Percentiles rank a stretch among this genome's conserved stretches.
phyloP scores from a whole-genome alignment of 2,329 filamentous ascomycete species.

The Epichloe sibirici region DNA sequence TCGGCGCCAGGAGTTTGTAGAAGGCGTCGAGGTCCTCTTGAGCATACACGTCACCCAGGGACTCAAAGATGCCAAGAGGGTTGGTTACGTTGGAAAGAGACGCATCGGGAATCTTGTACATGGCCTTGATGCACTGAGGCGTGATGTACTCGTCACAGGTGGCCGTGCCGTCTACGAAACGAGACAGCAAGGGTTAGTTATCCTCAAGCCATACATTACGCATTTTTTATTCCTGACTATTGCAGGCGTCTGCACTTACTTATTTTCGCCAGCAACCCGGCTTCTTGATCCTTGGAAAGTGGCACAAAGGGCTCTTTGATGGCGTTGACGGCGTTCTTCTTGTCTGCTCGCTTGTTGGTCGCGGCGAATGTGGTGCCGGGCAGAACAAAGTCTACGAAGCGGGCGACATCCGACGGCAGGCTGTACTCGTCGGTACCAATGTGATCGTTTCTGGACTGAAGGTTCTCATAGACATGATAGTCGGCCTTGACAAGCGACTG shows the following conservation, averaged over 20 bases:
- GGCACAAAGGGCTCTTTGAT: neutral
- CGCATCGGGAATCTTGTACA: constrained; percentile 32
- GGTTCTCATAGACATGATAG: constrained; percentile 38
- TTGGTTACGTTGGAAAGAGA: constrained; percentile 25
- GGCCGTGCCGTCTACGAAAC: constrained; percentile 1
- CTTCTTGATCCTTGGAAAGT: neutral
- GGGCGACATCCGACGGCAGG: constrained; percentile 23
- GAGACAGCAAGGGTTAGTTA: neutral
- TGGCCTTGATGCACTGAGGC: constrained; percentile 39
- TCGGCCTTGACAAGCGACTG: constrained; percentile 40
- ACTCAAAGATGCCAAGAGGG: constrained; percentile 40
- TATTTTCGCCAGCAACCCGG: neutral
- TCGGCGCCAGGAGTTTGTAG: constrained; percentile 30
- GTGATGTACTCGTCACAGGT: constrained; percentile 43
- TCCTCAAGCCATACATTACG: neutral
- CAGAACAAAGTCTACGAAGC: constrained; percentile 29
- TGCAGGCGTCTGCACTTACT: neutral
- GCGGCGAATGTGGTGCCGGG: constrained; percentile 20
- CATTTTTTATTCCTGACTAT: neutral
- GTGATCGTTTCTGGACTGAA: constrained; percentile 18
- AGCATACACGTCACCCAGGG: constrained; percentile 37
- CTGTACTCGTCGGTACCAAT: constrained; percentile 30
- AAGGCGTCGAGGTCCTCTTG: constrained; percentile 36
- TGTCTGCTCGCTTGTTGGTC: neutral
- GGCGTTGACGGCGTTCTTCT: neutral